Evolutionary conservation across 2,329 filamentous ascomycete species (phyloP).

Genomic region (Trichoderma sp.): DNA sequence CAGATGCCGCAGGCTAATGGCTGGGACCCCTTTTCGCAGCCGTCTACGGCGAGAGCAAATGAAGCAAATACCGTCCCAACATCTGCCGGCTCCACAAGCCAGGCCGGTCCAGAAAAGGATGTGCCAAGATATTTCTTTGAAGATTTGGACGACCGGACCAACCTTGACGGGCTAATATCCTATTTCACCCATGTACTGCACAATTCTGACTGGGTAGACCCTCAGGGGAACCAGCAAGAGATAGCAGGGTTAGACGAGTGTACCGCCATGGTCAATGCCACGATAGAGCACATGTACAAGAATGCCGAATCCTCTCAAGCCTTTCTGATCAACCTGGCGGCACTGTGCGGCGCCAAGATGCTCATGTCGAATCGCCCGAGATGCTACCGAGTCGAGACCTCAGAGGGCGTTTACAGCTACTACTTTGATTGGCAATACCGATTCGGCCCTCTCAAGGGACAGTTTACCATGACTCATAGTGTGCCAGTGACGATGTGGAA

Average conservation of each 20-base stretch:
- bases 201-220: constrained; percentile 57
- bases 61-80: neutral
- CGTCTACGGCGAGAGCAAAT: constrained; percentile 32
- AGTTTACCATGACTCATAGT: constrained; percentile 57
- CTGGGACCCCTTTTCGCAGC: constrained; percentile 34
- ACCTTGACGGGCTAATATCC: constrained; percentile 60
- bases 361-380: constrained; percentile 51
- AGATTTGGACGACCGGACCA: constrained; percentile 52
- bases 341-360: constrained; percentile 57
- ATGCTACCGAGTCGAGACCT: constrained; percentile 50
- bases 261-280: constrained; percentile 55
- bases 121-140: constrained; percentile 43
- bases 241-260: constrained; percentile 57
- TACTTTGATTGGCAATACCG: constrained; percentile 59
- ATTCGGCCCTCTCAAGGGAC: constrained; percentile 56
- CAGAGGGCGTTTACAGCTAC: constrained; percentile 51
- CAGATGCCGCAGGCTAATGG: constrained; percentile 3
- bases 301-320: constrained; percentile 56
- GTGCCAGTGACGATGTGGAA: constrained; percentile 51
- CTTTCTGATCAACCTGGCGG: constrained; percentile 63
- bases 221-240: constrained; percentile 48
- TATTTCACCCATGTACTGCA: constrained; percentile 58
- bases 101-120: constrained; percentile 12
- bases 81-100: constrained; percentile 4
- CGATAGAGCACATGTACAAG: constrained; percentile 57